Percentiles rank a stretch among this genome's conserved stretches.
Conservation (phyloP, 768 basidiomycete genomes). For the Lentinula sp. region DNA sequence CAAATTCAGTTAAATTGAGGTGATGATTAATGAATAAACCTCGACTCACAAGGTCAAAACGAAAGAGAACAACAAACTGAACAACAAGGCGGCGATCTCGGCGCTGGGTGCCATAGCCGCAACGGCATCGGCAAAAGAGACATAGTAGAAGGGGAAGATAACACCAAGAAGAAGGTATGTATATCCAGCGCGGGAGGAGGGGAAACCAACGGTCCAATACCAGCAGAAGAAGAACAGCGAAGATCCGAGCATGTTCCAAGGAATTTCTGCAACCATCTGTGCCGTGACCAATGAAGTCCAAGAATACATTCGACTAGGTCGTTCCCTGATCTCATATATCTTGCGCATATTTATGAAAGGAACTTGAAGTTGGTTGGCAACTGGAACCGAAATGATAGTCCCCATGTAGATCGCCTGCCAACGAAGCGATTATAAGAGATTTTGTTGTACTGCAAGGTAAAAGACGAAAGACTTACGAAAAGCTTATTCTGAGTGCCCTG, state of each 20-base stretch:
- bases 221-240: conserved; percentile 58
- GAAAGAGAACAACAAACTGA: conserved; percentile 55
- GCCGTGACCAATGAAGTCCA: conserved; percentile 56
- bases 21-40: too few relatives aligned
- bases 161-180: conserved; percentile 50
- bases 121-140: conserved; percentile 53
- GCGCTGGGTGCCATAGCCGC: conserved; percentile 57
- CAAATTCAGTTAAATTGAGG: too few relatives aligned
- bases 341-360: conserved; percentile 53
- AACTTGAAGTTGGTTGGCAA: conserved; percentile 60
- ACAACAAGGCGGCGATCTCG: conserved; percentile 54
- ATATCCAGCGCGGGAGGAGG: conserved; percentile 48
- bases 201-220: conserved; percentile 68
- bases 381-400: conserved; percentile 29
- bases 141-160: conserved; percentile 56
- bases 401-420: conserved; percentile 50
- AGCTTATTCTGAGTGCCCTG: conserved; percentile 63
- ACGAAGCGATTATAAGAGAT: background rate
- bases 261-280: conserved; percentile 50
- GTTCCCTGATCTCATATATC: conserved; percentile 65
- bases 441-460: conserved; percentile 5
- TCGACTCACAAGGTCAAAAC: conserved; percentile 53
- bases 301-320: conserved; percentile 57
- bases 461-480: conserved; percentile 37
- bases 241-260: conserved; percentile 57